A percentile compares a stretch with the other conserved stretches of the same genome.
Evolutionary conservation across 2,329 filamentous ascomycete genomes (phyloP).

Genomic region (Ophiocordyceps sinensis): DNA sequence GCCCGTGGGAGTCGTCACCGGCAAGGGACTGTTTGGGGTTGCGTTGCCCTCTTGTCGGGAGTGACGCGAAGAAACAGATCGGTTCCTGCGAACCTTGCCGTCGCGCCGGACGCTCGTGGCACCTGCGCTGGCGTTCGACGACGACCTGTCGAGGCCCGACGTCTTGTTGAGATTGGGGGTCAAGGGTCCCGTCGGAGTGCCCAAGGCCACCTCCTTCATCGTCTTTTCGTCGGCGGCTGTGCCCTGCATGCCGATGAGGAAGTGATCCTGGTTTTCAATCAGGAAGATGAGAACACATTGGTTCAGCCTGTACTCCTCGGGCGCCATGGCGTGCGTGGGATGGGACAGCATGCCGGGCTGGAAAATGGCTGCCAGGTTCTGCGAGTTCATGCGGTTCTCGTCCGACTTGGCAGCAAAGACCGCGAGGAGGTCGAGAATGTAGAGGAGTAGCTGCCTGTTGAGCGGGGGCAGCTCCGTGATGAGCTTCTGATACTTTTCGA

Average conservation of each 20-base stretch:
- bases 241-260: slow-evolving; percentile 95
- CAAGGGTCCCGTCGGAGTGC: slow-evolving; percentile 35
- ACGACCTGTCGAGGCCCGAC: slow-evolving; percentile 42
- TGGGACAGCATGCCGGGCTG: slow-evolving; percentile 94
- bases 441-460: slow-evolving; percentile 85
- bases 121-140: slow-evolving; percentile 77
- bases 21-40: slow-evolving; percentile 51
- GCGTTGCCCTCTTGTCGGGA: slow-evolving; percentile 62
- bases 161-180: slow-evolving; percentile 39
- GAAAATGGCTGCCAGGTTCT: slow-evolving; percentile 92
- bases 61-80: slow-evolving; percentile 81
- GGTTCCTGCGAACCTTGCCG: slow-evolving; percentile 69
- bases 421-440: slow-evolving; percentile 87
- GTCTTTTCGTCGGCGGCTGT: slow-evolving; percentile 88
- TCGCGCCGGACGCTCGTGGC: slow-evolving; percentile 76
- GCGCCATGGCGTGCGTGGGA: slow-evolving; percentile 87
- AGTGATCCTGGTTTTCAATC: slow-evolving; percentile 97
- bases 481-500: slow-evolving; percentile 69
- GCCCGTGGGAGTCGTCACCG: slow-evolving; percentile 39
- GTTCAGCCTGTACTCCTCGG: slow-evolving; percentile 83
- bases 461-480: slow-evolving; percentile 88
- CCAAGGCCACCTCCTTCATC: slow-evolving; percentile 51
- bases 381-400: slow-evolving; percentile 90
- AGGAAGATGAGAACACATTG: slow-evolving; percentile 96
- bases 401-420: slow-evolving; percentile 97